A percentile compares a stretch with the other conserved stretches of the same genome.
Evolutionary conservation across 129 eudicot species (phyloP).

Genomic region (Sambucus nigra): DNA sequence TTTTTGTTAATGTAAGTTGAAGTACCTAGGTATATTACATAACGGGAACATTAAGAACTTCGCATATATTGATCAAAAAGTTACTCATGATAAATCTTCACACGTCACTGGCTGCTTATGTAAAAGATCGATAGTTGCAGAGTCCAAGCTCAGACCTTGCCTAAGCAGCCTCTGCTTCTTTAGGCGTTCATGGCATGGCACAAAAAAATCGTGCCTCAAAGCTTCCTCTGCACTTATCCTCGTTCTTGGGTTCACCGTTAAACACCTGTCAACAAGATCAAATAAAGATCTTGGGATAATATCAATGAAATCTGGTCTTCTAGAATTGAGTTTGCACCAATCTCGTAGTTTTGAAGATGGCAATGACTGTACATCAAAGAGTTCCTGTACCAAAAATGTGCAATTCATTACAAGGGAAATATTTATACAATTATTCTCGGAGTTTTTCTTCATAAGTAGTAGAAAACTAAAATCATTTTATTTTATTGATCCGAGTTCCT

Average conservation of each 20-base stretch:
- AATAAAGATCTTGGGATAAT: conserved; percentile 49
- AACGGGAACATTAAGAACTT: not conserved
- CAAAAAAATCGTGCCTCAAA: conserved; percentile 66
- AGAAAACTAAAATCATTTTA: too few species aligned
- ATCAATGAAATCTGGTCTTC: conserved; percentile 44
- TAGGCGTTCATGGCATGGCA: conserved; percentile 45
- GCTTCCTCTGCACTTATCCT: conserved; percentile 92
- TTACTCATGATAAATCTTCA: conserved; percentile 21
- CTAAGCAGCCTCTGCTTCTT: conserved; percentile 43
- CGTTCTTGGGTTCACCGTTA: conserved; percentile 75
- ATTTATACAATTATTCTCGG: too few species aligned
- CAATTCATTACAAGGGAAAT: not conserved
- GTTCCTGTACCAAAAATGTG: conserved; percentile 45
- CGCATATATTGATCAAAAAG: not conserved
- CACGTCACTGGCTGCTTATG: conserved; percentile 12
- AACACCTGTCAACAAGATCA: conserved; percentile 87
- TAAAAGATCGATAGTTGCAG: conserved; percentile 9
- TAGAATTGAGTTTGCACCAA: conserved; percentile 68
- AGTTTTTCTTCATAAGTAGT: too few species aligned
- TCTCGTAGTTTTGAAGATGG: conserved; percentile 42
- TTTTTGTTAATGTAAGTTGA: not conserved
- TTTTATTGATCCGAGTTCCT: too few species aligned
- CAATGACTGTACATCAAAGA: conserved; percentile 41
- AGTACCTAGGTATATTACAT: not conserved
- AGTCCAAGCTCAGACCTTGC: conserved; percentile 35